Percentiles rank a stretch among this genome's conserved stretches.
Conservation (phyloP, 2,329 filamentous ascomycete species). For the Fusarium tjaetaba region DNA sequence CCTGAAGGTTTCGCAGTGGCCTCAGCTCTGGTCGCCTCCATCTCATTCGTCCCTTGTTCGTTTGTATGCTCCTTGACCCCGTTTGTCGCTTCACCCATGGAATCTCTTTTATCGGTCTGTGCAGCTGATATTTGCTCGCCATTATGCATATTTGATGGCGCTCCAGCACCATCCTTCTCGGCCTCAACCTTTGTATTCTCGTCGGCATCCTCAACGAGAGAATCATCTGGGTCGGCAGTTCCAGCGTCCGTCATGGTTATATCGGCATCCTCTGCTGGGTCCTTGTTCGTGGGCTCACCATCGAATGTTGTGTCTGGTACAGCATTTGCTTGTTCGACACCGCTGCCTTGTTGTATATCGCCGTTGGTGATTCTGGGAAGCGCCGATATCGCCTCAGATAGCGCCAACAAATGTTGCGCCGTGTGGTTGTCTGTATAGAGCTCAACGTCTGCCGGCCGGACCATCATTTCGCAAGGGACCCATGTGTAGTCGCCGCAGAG, state of each 20-base stretch:
- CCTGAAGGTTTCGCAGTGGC: background rate
- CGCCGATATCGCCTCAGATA: constrained; percentile 38
- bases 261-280: constrained; percentile 37
- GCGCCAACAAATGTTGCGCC: constrained; percentile 49
- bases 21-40: background rate
- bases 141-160: constrained; percentile 16
- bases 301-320: constrained; percentile 4
- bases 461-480: constrained; percentile 68
- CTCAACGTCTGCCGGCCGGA: constrained; percentile 64
- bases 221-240: constrained; percentile 32
- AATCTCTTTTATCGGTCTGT: background rate
- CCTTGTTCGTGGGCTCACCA: constrained; percentile 15
- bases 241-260: constrained; percentile 47
- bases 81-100: constrained; percentile 3
- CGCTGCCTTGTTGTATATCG: constrained; percentile 27
- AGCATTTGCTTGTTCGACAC: background rate
- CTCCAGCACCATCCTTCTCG: constrained; percentile 1
- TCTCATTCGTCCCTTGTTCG: background rate
- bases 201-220: constrained; percentile 20
- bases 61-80: background rate
- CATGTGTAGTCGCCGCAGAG: constrained; percentile 80
- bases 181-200: constrained; percentile 12
- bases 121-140: constrained; percentile 5
- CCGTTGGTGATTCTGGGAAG: constrained; percentile 40
- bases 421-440: constrained; percentile 62